phyloP scores from a whole-genome alignment of 257 asterid genomes.

The Avicennia marina region DNA sequence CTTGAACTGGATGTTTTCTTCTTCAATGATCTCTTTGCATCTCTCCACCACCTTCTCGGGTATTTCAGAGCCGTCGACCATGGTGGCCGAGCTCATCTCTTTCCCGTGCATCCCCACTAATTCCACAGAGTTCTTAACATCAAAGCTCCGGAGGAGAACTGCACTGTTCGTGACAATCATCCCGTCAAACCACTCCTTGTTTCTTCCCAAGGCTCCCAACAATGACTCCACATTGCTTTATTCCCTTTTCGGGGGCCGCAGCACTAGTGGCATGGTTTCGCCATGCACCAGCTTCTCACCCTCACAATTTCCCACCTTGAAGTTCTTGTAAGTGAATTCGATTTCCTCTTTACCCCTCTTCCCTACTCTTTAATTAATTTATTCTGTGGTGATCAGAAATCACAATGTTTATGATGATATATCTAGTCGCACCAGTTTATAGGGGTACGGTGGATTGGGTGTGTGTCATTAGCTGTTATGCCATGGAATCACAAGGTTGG shows the following conservation, averaged over 20 bases:
- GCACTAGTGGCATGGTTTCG: not conserved
- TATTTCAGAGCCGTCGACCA: constrained; percentile 74
- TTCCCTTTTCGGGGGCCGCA: not conserved
- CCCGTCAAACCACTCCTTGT: not conserved
- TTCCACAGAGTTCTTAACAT: not conserved
- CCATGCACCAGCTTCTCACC: not conserved
- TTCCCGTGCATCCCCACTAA: constrained; percentile 77
- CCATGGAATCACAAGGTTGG: no score
- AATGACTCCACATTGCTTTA: not conserved
- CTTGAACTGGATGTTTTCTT: constrained; percentile 84
- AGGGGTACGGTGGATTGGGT: no score
- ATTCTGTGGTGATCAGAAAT: no score
- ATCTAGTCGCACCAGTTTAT: no score
- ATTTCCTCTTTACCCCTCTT: no score
- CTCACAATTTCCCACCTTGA: not conserved
- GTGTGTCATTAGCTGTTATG: no score
- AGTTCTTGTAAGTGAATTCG: not conserved
- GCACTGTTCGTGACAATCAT: not conserved
- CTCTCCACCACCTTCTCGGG: constrained; percentile 48
- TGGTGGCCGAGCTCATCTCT: constrained; percentile 68
- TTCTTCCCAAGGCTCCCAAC: not conserved
- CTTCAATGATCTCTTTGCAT: constrained; percentile 75
- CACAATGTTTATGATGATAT: no score
- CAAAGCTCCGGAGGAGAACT: not conserved
- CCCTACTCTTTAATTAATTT: no score